These are phyloP conservation scores for Mesembryanthemum crystallinum DNA, from an alignment of 148 eudicot species.

Conservation along the genomic window DNA sequence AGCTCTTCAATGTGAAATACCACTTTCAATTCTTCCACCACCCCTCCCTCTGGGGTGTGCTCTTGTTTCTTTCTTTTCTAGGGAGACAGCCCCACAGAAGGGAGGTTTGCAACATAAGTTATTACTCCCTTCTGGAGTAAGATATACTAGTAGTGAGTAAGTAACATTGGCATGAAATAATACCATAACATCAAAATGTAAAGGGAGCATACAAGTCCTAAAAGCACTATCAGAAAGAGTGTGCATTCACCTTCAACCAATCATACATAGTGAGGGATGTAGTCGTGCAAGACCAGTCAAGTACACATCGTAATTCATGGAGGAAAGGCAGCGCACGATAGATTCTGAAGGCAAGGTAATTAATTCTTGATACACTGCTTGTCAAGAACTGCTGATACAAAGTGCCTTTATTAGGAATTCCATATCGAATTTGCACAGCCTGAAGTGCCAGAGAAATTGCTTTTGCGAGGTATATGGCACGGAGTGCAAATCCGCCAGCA, in stretches of 20 bases:
- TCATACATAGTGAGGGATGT: slow-evolving; percentile 88
- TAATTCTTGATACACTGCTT: slow-evolving; percentile 62
- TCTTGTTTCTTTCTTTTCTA: no score
- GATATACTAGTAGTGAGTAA: no score
- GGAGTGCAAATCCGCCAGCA: slow-evolving; percentile 61
- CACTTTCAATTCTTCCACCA: no score
- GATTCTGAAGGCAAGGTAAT: slow-evolving; percentile 61
- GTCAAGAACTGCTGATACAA: slow-evolving; percentile 78
- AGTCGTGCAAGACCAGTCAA: slow-evolving; percentile 87
- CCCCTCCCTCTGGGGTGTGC: no score
- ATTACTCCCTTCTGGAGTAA: no score
- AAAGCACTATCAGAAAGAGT: slow-evolving; percentile 8
- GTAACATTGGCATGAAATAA: neutral
- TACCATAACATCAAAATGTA: neutral
- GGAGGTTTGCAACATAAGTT: neutral
- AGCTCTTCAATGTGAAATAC: no score
- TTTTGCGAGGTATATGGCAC: slow-evolving; percentile 71
- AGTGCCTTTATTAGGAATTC: slow-evolving; percentile 78
- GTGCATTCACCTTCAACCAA: slow-evolving; percentile 69
- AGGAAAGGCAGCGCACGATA: slow-evolving; percentile 84
- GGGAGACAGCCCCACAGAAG: no score
- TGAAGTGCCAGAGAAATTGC: slow-evolving; percentile 72
- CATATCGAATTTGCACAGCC: slow-evolving; percentile 75
- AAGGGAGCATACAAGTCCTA: neutral
- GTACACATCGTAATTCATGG: slow-evolving; percentile 76